A percentile compares a stretch with the other conserved stretches of the same genome.
Evolutionary conservation across 345 rosid genomes (phyloP).

Genomic region (Aurinia saxatilis): DNA sequence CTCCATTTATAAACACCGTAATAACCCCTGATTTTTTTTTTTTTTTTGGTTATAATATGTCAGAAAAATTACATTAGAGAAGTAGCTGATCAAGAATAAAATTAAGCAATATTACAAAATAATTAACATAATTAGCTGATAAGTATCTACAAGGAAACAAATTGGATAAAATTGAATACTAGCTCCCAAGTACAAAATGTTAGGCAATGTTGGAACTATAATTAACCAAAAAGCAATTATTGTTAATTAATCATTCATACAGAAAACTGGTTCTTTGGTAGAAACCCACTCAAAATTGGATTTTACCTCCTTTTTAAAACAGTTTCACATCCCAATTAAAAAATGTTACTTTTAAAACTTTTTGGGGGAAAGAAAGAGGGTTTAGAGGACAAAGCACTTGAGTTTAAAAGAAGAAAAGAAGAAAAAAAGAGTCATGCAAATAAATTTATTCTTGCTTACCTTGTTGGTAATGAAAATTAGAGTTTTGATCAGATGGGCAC

Average conservation of each 20-base stretch:
- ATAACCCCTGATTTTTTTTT: conserved; percentile 39
- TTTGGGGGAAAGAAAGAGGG: conserved; percentile 32
- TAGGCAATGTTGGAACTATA: conserved; percentile 3
- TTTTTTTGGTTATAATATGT: background rate
- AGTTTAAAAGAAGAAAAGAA: conserved; percentile 8
- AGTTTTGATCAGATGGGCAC: conserved; percentile 48
- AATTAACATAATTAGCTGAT: too few relatives aligned
- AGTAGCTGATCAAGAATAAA: background rate
- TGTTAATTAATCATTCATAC: background rate
- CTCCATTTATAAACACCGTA: conserved; percentile 82
- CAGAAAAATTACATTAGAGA: background rate
- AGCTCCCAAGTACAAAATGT: conserved; percentile 16
- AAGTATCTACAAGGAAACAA: too few relatives aligned
- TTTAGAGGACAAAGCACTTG: background rate
- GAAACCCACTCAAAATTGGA: conserved; percentile 24
- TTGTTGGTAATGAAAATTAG: conserved; percentile 67
- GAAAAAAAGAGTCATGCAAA: conserved; percentile 23
- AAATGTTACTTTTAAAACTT: conserved; percentile 10
- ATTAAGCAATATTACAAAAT: too few relatives aligned
- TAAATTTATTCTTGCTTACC: conserved; percentile 34
- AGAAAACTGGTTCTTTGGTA: conserved; percentile 6
- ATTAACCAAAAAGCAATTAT: conserved; percentile 3
- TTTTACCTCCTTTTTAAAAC: background rate
- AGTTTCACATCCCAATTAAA: background rate
- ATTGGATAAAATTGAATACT: too few relatives aligned